Conservation (phyloP, 305 asterid genomes). For the Fraxinus angustifolia region DNA sequence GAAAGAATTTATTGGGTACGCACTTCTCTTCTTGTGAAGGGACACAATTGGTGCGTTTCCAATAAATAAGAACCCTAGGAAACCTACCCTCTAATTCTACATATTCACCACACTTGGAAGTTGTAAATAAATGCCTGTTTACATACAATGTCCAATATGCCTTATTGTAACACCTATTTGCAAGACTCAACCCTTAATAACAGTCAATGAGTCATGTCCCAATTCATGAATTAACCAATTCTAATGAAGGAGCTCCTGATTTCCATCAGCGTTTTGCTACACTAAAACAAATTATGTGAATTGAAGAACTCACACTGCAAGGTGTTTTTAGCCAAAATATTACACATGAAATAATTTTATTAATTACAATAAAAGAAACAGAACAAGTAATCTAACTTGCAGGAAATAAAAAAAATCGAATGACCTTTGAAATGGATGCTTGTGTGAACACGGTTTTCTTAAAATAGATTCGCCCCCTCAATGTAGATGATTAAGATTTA, state of each 20-base stretch:
- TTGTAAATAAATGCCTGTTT: neutral
- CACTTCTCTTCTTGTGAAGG: neutral
- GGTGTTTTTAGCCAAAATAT: neutral
- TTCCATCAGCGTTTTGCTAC: neutral
- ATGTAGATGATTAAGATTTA: too few relatives aligned
- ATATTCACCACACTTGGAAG: neutral
- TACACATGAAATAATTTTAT: too few relatives aligned
- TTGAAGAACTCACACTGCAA: neutral
- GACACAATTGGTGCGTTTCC: neutral
- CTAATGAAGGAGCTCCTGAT: neutral
- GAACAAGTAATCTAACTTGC: too few relatives aligned
- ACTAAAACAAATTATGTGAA: neutral
- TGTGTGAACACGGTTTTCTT: too few relatives aligned
- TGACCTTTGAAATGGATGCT: too few relatives aligned
- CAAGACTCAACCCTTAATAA: neutral
- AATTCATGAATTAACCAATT: neutral
- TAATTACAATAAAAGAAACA: too few relatives aligned
- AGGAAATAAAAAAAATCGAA: too few relatives aligned
- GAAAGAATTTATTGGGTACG: too few relatives aligned
- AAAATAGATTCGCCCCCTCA: too few relatives aligned
- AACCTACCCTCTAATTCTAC: neutral
- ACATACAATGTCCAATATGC: neutral
- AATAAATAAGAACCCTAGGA: neutral
- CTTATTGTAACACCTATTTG: neutral
- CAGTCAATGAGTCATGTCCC: neutral